A percentile compares a stretch with the other conserved stretches of the same genome.
phyloP scores from a whole-genome alignment of 495 filamentous ascomycete species.

The Penicillium samsonianum region DNA sequence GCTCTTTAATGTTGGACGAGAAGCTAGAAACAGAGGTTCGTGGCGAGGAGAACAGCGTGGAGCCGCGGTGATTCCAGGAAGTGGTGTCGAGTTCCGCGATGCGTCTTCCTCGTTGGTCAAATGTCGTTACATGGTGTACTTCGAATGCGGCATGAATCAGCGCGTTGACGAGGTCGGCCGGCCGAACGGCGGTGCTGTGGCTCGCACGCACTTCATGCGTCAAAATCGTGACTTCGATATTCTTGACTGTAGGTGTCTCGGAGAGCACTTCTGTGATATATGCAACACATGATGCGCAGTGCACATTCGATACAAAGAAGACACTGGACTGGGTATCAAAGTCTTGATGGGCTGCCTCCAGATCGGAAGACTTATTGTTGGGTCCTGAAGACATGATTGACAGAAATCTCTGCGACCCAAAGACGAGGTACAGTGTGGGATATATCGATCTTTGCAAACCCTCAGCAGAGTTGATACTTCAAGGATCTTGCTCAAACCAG shows the following conservation, averaged over 20 bases:
- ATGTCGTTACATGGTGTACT: constrained; percentile 48
- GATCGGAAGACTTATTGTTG: constrained; percentile 12
- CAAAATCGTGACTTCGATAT: constrained; percentile 48
- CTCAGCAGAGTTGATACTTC: background rate
- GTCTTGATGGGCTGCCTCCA: constrained; percentile 12
- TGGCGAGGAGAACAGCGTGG: constrained; percentile 26
- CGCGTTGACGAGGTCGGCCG: constrained; percentile 38
- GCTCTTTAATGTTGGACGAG: constrained; percentile 29
- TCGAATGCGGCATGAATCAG: constrained; percentile 54
- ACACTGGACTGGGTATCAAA: constrained; percentile 31
- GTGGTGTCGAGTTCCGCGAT: constrained; percentile 40
- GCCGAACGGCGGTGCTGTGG: constrained; percentile 33
- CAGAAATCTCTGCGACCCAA: background rate
- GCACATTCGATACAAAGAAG: constrained; percentile 52
- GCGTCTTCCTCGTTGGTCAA: constrained; percentile 30
- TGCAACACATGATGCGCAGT: constrained; percentile 55
- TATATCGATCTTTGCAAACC: background rate
- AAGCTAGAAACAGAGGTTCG: constrained; percentile 25
- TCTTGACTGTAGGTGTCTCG: constrained; percentile 32
- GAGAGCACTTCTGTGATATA: constrained; percentile 47
- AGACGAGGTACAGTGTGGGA: background rate
- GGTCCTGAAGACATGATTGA: constrained; percentile 17
- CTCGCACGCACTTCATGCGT: constrained; percentile 47
- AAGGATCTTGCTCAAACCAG: background rate
- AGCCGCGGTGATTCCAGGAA: constrained; percentile 33